Conservation (phyloP, 73 alveolate genomes). For the Effrenium voratum region DNA sequence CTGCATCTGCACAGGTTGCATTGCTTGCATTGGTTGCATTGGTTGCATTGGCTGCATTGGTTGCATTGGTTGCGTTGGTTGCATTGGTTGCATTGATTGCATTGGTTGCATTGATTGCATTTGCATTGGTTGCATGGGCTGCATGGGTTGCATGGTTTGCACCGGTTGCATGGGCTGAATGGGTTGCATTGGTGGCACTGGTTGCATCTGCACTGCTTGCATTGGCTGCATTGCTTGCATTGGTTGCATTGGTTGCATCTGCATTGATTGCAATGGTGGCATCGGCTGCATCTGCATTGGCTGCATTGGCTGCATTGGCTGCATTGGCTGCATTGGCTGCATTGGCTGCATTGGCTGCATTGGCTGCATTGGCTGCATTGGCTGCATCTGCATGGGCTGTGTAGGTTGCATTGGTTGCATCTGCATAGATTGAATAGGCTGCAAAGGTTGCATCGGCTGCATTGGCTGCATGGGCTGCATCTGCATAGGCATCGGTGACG, state of each 20-base stretch:
- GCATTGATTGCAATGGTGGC: neutral
- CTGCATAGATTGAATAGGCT: neutral
- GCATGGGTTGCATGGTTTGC: neutral
- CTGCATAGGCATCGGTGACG: slow-evolving; percentile 4
- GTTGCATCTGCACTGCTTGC: slow-evolving; percentile 1
- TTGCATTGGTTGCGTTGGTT: neutral
- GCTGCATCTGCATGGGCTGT: neutral
- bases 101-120: neutral
- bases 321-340: neutral
- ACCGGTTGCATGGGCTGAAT: neutral
- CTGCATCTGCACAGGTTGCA: neutral
- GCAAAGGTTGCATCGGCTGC: slow-evolving; percentile 23
- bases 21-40: slow-evolving; percentile 6
- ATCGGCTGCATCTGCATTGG: neutral
- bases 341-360: neutral
- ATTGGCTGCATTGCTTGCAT: neutral
- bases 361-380: neutral
- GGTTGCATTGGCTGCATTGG: neutral
- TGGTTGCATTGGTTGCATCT: neutral
- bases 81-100: neutral
- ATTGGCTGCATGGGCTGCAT: neutral
- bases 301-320: neutral
- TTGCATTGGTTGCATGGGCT: neutral
- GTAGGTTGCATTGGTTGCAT: neutral
- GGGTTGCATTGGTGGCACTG: neutral